Conservation (phyloP, 1,284 basidiomycete genomes). For the Mycena citricolor region DNA sequence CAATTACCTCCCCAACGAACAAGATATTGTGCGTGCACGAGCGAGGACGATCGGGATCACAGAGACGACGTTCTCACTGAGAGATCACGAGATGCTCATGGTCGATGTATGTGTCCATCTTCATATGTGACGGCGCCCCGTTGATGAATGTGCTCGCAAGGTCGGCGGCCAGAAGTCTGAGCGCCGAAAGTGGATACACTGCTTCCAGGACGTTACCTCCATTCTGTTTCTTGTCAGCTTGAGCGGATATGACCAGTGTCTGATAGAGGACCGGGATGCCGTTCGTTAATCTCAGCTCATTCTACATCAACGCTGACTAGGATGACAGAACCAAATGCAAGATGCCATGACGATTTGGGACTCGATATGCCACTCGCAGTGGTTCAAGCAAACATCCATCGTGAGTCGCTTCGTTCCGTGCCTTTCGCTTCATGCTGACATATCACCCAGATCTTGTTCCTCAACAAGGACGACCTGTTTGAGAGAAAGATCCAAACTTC, state of each 20-base stretch:
- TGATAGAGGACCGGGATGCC: constrained; percentile 81
- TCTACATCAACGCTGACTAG: background rate
- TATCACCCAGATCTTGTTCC: constrained; percentile 63
- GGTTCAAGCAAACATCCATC: constrained; percentile 81
- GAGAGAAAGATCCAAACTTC: constrained; percentile 70
- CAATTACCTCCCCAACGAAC: constrained; percentile 62
- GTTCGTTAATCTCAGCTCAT: constrained; percentile 38
- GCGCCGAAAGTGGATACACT: constrained; percentile 75
- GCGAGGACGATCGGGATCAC: constrained; percentile 82
- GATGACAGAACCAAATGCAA: constrained; percentile 76
- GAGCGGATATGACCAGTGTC: constrained; percentile 78
- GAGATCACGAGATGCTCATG: constrained; percentile 55
- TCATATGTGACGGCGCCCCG: background rate
- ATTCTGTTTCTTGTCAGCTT: constrained; percentile 73
- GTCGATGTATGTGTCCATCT: constrained; percentile 9
- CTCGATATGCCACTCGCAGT: constrained; percentile 77
- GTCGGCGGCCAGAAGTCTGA: constrained; percentile 80
- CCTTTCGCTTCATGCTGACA: constrained; percentile 6
- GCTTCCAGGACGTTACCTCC: constrained; percentile 69
- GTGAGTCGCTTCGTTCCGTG: constrained; percentile 37
- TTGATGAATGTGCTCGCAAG: constrained; percentile 34
- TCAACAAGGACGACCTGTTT: constrained; percentile 82
- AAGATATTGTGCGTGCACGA: constrained; percentile 75
- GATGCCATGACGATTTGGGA: constrained; percentile 86
- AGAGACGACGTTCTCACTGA: constrained; percentile 74